These are phyloP conservation scores for Melaleuca quinquenervia DNA, from an alignment of 345 rosid species.

Conservation along the genomic window DNA sequence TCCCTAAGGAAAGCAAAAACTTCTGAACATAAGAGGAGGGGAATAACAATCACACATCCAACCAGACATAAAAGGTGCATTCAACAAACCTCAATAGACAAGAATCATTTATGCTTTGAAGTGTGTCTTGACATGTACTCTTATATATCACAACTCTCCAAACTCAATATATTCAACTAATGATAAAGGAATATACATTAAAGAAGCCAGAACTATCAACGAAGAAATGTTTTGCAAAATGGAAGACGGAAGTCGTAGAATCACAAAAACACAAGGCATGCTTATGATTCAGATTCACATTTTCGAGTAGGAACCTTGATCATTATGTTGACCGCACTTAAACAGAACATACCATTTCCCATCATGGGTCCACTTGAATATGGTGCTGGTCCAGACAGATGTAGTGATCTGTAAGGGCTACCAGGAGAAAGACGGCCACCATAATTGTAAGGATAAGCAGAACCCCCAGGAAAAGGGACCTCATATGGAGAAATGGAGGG, in stretches of 20 bases:
- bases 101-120: background rate
- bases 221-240: background rate
- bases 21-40: background rate
- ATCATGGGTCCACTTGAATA: constrained; percentile 85
- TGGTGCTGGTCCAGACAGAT: constrained; percentile 75
- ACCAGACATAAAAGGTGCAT: background rate
- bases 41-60: background rate
- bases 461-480: constrained; percentile 77
- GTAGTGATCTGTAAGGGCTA: constrained; percentile 77
- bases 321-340: background rate
- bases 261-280: background rate
- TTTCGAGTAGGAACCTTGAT: background rate
- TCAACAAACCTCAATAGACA: background rate
- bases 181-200: background rate
- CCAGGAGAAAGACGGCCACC: constrained; percentile 63
- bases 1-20: constrained; percentile 11
- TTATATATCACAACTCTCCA: background rate
- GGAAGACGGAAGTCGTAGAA: background rate
- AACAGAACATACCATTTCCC: constrained; percentile 43
- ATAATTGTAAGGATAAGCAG: constrained; percentile 85
- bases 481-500: constrained; percentile 86
- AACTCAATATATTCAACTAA: background rate
- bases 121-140: background rate
- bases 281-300: background rate
- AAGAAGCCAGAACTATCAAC: background rate